Base-by-base conservation (phyloP, 805 yeast genomes). In the Candida khao-thaluensis region DNA sequence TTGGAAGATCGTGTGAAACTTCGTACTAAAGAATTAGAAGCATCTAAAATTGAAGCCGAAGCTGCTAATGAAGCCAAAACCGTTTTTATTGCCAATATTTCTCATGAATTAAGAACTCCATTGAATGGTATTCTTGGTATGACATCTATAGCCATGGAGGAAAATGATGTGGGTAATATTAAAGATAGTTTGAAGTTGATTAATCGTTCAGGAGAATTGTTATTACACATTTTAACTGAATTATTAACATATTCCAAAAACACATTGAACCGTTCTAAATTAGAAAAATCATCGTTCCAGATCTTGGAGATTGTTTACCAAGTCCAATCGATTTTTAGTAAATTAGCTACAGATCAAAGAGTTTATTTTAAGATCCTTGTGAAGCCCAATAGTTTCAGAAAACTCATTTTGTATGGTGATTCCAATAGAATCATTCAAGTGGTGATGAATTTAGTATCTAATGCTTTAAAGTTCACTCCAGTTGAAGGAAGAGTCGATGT, bases 11-110 rank as follows among this genome's bases (percentile, higher is more conserved):
- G 97, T 45, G 98, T 91, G 12, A 72, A 79, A 37, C 81, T 82
- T 25, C 74, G 98, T 55, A 91, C 98, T 0, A 81, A 77, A 52
- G 96, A 91, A 59, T 71, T 91, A 31, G 96, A 90, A 59, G 82
- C 82, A 1, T 93, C 96, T 7, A 85, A 87, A 51, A 75, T 84
- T 21, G 85, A 83, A 56, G 97, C 96, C 0, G 97, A 91, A 62
- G 79, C 84, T 20, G 99, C 99, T 1, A 91, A 91, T 59, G 97
- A 93, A 51, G 96, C 98, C 2, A 93, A 93, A 56, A 90, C 98
- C 0, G 61, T 58, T 7, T 59, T 57, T 41, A 58, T 58, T 40
- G 62, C 64, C 17, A 58, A 59, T 43, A 57, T 58, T 16, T 59
- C 65, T 4, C 62, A 5, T 59, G 99, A 93, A 65, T 71, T 93